Evolutionary conservation across 2,329 filamentous ascomycete genomes (phyloP).

Genomic region (Magnaporthiopsis poae): DNA sequence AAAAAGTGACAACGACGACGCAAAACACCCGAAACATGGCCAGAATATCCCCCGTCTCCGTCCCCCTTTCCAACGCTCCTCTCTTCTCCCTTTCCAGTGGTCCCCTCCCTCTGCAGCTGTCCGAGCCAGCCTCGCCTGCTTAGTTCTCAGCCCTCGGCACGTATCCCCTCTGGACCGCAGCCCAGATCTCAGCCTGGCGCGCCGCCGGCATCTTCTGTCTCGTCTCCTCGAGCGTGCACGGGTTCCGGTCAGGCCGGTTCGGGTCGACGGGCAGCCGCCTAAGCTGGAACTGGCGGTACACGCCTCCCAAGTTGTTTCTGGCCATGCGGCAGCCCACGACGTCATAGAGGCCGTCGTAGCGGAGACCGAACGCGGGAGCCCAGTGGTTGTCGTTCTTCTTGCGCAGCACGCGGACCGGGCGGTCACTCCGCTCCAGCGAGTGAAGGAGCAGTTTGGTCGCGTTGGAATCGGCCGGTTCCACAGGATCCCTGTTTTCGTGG

Average conservation of each 20-base stretch:
- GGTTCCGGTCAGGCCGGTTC: background rate
- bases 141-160: background rate
- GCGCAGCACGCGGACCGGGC: constrained; percentile 23
- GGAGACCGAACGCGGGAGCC: constrained; percentile 20
- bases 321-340: constrained; percentile 11
- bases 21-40: no score
- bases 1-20: no score
- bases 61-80: background rate
- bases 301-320: constrained; percentile 15
- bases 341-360: constrained; percentile 28
- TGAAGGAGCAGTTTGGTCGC: constrained; percentile 15
- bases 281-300: constrained; percentile 17
- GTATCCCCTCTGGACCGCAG: background rate
- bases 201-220: background rate
- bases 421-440: constrained; percentile 10
- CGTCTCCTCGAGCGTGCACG: background rate
- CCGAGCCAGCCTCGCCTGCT: background rate
- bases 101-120: background rate
- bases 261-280: constrained; percentile 11
- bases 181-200: background rate
- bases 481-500: constrained; percentile 12
- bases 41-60: background rate
- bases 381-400: constrained; percentile 12
- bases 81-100: background rate
- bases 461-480: background rate